phyloP scores from a whole-genome alignment of 1,284 basidiomycete genomes.

The Puccinia brachypodii region DNA sequence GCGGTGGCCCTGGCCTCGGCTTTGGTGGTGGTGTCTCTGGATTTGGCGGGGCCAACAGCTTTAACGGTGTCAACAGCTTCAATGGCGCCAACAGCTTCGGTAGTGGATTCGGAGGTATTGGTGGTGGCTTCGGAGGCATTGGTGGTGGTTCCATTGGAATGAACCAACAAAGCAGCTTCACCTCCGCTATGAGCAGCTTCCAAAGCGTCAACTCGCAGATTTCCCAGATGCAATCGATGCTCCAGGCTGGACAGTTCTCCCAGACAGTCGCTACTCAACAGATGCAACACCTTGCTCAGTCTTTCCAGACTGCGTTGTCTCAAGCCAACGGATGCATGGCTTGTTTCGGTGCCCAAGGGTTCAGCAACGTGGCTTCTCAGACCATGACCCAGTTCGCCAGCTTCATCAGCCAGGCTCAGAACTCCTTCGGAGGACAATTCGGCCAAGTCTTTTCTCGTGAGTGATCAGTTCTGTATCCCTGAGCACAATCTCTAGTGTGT shows the following conservation, averaged over 20 bases:
- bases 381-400: neutral
- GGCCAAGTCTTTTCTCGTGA: neutral
- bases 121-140: neutral
- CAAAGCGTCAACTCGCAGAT: neutral
- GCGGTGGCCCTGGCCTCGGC: too few species aligned
- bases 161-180: neutral
- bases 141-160: neutral
- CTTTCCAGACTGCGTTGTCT: neutral
- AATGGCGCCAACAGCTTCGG: too few species aligned
- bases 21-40: too few species aligned
- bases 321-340: neutral
- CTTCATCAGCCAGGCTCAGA: neutral
- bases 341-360: neutral
- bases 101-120: neutral
- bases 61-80: too few species aligned
- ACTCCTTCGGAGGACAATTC: neutral
- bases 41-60: too few species aligned
- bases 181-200: neutral
- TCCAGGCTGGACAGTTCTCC: neutral
- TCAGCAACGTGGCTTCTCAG: neutral
- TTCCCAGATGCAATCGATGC: neutral
- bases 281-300: neutral
- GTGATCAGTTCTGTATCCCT: too few species aligned
- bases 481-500: too few species aligned
- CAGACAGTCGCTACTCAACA: neutral